Conservation (phyloP, 352 stramenopile genomes). For the Thalassiosira allenii region DNA sequence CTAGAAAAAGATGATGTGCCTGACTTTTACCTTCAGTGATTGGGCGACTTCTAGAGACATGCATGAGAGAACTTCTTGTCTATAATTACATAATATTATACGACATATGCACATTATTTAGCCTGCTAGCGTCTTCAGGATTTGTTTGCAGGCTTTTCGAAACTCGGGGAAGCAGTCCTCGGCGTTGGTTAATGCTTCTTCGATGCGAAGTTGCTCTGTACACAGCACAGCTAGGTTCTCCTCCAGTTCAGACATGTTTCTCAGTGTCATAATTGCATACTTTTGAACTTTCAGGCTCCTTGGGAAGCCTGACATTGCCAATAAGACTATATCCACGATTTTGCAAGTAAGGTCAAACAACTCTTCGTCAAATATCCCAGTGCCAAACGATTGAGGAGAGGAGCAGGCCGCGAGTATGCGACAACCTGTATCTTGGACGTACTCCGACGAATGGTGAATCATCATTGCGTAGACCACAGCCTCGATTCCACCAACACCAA, state of each 20-base stretch:
- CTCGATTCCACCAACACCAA: slow-evolving; percentile 55
- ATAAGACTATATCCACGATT: slow-evolving; percentile 53
- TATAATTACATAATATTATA: no score
- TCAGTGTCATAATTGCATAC: slow-evolving; percentile 32
- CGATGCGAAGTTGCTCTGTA: no score
- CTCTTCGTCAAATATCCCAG: slow-evolving; percentile 44
- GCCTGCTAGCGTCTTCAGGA: no score
- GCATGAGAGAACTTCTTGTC: no score
- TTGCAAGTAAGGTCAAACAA: not conserved
- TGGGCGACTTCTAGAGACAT: no score
- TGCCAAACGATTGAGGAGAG: slow-evolving; percentile 31
- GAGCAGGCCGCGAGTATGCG: slow-evolving; percentile 43
- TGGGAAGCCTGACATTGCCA: slow-evolving; percentile 61
- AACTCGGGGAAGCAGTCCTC: no score
- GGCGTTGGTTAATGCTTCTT: no score
- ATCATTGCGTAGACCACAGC: slow-evolving; percentile 63
- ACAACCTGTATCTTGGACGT: slow-evolving; percentile 53
- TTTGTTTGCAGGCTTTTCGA: no score
- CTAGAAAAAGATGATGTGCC: no score
- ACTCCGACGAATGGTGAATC: slow-evolving; percentile 51
- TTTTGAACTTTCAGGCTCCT: slow-evolving; percentile 48
- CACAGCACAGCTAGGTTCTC: no score
- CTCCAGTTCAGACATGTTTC: slow-evolving; percentile 4
- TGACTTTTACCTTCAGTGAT: no score
- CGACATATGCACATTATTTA: no score